Evolutionary conservation across 2,329 filamentous ascomycete genomes (phyloP).

Genomic region (Penicillium sp.): DNA sequence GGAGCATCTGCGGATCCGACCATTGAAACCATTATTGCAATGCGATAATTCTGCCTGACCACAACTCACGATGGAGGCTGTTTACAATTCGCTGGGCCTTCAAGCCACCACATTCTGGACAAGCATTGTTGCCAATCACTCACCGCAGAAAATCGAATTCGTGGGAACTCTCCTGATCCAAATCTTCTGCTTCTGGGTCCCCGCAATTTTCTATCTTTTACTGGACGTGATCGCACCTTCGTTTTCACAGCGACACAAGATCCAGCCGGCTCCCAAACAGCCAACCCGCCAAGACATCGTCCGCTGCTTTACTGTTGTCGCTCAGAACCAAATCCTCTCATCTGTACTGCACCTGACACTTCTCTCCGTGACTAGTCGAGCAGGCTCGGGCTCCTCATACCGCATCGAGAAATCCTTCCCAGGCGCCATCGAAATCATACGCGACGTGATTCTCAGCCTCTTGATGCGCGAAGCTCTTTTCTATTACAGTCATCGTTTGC

Average conservation of each 20-base stretch:
- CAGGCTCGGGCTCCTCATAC: conserved; percentile 32
- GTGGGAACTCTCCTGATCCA: conserved; percentile 28
- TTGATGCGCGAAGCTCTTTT: conserved; percentile 54
- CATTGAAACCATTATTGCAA: neutral
- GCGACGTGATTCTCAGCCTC: conserved; percentile 46
- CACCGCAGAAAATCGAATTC: conserved; percentile 29
- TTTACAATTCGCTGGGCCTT: neutral
- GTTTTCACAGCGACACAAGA: conserved; percentile 56
- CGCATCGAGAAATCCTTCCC: conserved; percentile 45
- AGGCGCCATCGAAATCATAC: conserved; percentile 34
- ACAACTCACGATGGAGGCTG: conserved; percentile 1
- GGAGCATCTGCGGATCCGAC: too few species aligned
- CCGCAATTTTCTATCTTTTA: conserved; percentile 40
- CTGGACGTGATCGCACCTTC: conserved; percentile 49
- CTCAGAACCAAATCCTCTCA: conserved; percentile 52
- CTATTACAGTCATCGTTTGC: conserved; percentile 58
- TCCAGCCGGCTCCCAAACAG: conserved; percentile 55
- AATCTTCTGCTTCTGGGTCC: conserved; percentile 28
- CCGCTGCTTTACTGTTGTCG: conserved; percentile 47
- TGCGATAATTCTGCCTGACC: neutral
- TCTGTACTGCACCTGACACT: conserved; percentile 35
- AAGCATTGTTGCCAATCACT: conserved; percentile 18
- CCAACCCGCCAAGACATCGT: conserved; percentile 49
- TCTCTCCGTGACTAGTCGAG: conserved; percentile 16
- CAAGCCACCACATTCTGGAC: conserved; percentile 14